A percentile compares a stretch with the other conserved stretches of the same genome.
These are phyloP conservation scores for Phytophthora ohioensis DNA, from an alignment of 352 stramenopile species.

Conservation along the genomic window DNA sequence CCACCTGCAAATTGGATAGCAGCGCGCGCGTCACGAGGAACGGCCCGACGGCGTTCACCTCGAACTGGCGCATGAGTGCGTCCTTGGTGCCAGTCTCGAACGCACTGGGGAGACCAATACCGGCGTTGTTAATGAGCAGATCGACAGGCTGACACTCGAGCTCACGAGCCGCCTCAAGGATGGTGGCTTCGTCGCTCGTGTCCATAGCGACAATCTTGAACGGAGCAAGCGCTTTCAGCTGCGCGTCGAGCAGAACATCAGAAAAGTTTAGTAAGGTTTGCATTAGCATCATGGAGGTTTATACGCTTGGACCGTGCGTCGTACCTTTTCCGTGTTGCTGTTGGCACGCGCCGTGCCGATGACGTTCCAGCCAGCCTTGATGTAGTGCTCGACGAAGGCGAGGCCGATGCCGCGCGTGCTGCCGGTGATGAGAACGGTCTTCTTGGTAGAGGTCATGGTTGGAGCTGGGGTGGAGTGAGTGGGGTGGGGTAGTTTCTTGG, in stretches of 20 bases:
- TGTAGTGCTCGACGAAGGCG: constrained; percentile 43
- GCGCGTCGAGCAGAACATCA: neutral
- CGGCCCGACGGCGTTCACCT: constrained; percentile 28
- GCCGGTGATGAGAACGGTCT: constrained; percentile 23
- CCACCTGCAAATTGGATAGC: constrained; percentile 48
- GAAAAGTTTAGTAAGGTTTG: neutral
- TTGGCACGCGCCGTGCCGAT: constrained; percentile 15
- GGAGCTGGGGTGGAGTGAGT: neutral
- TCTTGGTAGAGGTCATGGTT: constrained; percentile 15
- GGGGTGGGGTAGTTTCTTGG: neutral
- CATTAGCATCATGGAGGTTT: neutral
- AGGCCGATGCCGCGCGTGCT: constrained; percentile 44
- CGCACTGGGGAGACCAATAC: constrained; percentile 40
- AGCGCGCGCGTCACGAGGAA: constrained; percentile 57
- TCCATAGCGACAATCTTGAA: constrained; percentile 57
- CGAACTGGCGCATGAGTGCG: constrained; percentile 49
- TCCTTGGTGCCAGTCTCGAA: constrained; percentile 44
- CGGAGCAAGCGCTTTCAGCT: constrained; percentile 26
- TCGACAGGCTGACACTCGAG: constrained; percentile 53
- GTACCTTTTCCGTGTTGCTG: constrained; percentile 18
- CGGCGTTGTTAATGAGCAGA: constrained; percentile 68
- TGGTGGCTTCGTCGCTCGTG: constrained; percentile 45
- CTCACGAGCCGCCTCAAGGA: constrained; percentile 36
- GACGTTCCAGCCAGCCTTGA: constrained; percentile 22
- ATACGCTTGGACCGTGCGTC: neutral